phyloP scores from a whole-genome alignment of 805 yeast genomes.

The Middelhovenomyces tepae region DNA sequence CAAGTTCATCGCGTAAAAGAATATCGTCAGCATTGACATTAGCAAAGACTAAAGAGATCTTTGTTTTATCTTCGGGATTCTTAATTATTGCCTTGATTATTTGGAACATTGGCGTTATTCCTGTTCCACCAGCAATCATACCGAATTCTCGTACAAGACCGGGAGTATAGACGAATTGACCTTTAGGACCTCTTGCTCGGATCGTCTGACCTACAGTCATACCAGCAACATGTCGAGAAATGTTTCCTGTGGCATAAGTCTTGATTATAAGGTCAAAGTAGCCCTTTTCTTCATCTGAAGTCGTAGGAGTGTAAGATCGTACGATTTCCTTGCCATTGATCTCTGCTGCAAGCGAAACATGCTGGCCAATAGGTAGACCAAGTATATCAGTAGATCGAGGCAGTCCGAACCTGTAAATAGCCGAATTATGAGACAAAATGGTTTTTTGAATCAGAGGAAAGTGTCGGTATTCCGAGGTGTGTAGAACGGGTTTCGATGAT shows the following conservation, averaged over 20 bases:
- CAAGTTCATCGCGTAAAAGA: slow-evolving; percentile 70
- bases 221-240: slow-evolving; percentile 64
- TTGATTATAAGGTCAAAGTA: slow-evolving; percentile 79
- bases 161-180: slow-evolving; percentile 73
- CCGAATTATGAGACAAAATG: slow-evolving; percentile 72
- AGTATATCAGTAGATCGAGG: slow-evolving; percentile 67
- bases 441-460: slow-evolving; percentile 79
- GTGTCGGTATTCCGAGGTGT: slow-evolving; percentile 58
- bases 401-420: slow-evolving; percentile 70
- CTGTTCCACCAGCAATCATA: slow-evolving; percentile 97
- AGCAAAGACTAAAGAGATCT: slow-evolving; percentile 69
- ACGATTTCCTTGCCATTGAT: slow-evolving; percentile 75
- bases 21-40: slow-evolving; percentile 75
- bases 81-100: slow-evolving; percentile 71
- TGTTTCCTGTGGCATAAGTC: slow-evolving; percentile 74
- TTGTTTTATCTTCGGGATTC: slow-evolving; percentile 72
- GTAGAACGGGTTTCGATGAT: slow-evolving; percentile 36
- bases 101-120: slow-evolving; percentile 85
- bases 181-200: slow-evolving; percentile 72
- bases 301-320: slow-evolving; percentile 85
- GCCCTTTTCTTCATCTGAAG: slow-evolving; percentile 62
- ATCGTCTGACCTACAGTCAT: slow-evolving; percentile 72
- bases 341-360: slow-evolving; percentile 68
- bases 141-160: slow-evolving; percentile 65
- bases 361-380: slow-evolving; percentile 93